Evolutionary conservation across 441 rosid genomes (phyloP), one percentile per base, ranked within the genome.

Genomic region (Populus hybrid): DNA sequence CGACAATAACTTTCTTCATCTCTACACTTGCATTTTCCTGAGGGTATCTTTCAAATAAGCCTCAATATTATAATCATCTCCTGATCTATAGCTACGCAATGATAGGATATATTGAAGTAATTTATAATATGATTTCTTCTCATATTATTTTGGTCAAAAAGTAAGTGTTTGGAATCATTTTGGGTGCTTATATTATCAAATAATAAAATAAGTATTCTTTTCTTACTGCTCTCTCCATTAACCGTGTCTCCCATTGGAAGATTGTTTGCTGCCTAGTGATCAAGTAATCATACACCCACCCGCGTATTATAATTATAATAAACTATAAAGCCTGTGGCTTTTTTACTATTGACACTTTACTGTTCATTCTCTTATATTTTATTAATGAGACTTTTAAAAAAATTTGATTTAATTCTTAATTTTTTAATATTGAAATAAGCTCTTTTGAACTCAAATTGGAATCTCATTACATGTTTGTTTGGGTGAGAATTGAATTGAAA

Each of bases 101-200:
- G 77, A 85, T 81, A 74, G 81, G 84, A 76, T 53, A 32, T 9
- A 69, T 79, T 65, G 80, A 78, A 79, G 80, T 70, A 32, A 24
- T 38, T 57, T 71, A 67, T 72, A 53, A 76, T 75, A 76, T n/a
- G 23, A 73, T 23, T 82, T 81, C 79, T 78, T 67, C 75, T 63
- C 67, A 24, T 83, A 74, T 82, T 87, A 84, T 79, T 74, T 46
- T 71, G 88, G 92, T 91, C 92, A 91, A 89, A 91, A 85, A 3
- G 86, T 61, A 63, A 46, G 72, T 50, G 18, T 36, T 72, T 78
- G 87, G 92, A 87, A 87, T 90, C 84, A 87, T 83, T 86, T 65
- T 71, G 72, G 71, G 85, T 84, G 76, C 75, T 66, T 46, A 26
- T 67, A 3, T 80, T 72, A 71, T 63, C 67, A 75, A 18, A 30